Percentiles rank a stretch among this genome's conserved stretches.
These are phyloP conservation scores for Tillandsia fasciculata DNA, from an alignment of 176 grass and related monocot species.

Conservation along the genomic window DNA sequence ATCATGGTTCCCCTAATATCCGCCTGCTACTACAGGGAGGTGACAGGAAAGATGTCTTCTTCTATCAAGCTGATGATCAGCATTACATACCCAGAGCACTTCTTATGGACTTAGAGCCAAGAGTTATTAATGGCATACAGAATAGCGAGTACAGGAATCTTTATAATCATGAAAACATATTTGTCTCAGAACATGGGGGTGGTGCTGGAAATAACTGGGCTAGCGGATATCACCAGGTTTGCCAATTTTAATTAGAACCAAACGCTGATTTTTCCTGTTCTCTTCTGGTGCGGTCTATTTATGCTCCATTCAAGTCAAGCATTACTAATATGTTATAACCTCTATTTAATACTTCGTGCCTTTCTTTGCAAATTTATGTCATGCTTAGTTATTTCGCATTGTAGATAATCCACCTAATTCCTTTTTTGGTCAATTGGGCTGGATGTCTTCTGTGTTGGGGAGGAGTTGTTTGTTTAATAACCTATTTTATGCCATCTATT, in stretches of 20 bases:
- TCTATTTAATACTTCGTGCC: not conserved
- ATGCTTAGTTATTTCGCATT: not conserved
- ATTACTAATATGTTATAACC: not conserved
- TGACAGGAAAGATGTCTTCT: conserved; percentile 98
- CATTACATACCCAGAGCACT: conserved; percentile 97
- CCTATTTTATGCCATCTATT: too few relatives aligned
- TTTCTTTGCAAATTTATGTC: not conserved
- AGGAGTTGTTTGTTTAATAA: not conserved
- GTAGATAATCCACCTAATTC: not conserved
- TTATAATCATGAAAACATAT: conserved; percentile 98
- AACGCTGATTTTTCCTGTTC: not conserved
- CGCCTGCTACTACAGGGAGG: conserved; percentile 59
- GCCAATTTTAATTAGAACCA: not conserved
- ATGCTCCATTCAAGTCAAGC: not conserved
- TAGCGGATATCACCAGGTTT: conserved; percentile 95
- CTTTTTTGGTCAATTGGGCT: not conserved
- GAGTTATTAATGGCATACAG: conserved; percentile 96
- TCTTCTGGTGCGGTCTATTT: not conserved
- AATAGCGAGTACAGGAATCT: conserved; percentile 94
- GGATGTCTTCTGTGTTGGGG: not conserved
- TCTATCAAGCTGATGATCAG: conserved; percentile 98
- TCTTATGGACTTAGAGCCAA: conserved; percentile 91
- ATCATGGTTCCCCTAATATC: not conserved
- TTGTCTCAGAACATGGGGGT: conserved; percentile 91
- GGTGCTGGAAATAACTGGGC: conserved; percentile 99